Conservation (phyloP, 2,329 filamentous ascomycete genomes). For the Graphilbum fragrans region DNA sequence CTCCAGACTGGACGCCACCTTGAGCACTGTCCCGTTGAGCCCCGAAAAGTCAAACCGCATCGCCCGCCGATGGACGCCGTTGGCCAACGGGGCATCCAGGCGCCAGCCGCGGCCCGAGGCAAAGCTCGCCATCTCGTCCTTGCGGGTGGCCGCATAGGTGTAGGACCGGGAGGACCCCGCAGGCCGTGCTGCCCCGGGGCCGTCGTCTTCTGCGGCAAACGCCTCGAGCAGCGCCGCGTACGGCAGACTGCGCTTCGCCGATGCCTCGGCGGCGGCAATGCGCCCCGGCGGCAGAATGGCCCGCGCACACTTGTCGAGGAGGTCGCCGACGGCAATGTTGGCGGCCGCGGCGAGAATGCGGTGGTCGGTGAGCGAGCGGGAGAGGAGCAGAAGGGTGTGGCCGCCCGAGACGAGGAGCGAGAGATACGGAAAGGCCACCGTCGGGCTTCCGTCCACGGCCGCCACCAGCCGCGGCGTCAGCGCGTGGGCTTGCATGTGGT, state of each 20-base stretch:
- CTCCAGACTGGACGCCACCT: not conserved
- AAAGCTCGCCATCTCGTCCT: constrained; percentile 38
- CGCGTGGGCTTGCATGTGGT: constrained; percentile 97
- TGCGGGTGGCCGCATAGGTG: constrained; percentile 41
- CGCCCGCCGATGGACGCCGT: constrained; percentile 29
- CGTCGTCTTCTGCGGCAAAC: constrained; percentile 35
- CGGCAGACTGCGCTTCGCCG: constrained; percentile 46
- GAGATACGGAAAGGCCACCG: constrained; percentile 60
- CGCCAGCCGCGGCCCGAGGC: constrained; percentile 42
- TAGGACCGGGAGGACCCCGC: constrained; percentile 40
- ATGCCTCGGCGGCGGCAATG: constrained; percentile 27
- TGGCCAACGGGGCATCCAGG: constrained; percentile 51
- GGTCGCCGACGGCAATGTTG: constrained; percentile 84
- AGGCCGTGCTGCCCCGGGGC: no score
- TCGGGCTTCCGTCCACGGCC: constrained; percentile 30
- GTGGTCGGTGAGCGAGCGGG: constrained; percentile 55
- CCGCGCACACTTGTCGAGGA: constrained; percentile 78
- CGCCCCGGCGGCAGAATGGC: constrained; percentile 54
- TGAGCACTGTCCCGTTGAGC: constrained; percentile 41
- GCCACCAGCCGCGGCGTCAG: constrained; percentile 69
- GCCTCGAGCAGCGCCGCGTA: constrained; percentile 77
- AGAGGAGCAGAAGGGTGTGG: constrained; percentile 78
- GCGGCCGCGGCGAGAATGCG: constrained; percentile 56
- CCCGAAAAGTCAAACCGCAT: constrained; percentile 67
- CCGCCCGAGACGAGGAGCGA: constrained; percentile 85